Evolutionary conservation across 192 early-diverging fungal genomes (phyloP).

Genomic region (Geranomyces variabilis): DNA sequence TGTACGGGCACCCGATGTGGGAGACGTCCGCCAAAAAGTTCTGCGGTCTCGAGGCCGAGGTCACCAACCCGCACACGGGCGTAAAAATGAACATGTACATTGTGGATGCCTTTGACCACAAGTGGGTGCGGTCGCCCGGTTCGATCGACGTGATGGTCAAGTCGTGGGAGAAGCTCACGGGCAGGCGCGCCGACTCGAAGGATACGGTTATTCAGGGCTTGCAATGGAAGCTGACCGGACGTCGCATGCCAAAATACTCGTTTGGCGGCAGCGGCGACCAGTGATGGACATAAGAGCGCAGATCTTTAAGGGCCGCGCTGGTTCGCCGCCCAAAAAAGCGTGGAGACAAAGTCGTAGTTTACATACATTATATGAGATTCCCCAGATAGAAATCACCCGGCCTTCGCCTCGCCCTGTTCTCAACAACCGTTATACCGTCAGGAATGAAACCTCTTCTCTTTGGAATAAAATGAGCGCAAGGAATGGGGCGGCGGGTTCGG

Average conservation of each 20-base stretch:
- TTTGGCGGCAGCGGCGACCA: conserved; percentile 27
- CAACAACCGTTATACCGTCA: too few species aligned
- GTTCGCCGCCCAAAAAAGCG: too few species aligned
- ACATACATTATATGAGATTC: too few species aligned
- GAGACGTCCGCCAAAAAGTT: neutral
- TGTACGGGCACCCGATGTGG: conserved; percentile 15
- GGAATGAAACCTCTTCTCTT: too few species aligned
- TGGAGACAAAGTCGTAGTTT: too few species aligned
- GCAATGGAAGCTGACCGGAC: conserved; percentile 32
- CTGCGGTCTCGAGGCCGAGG: conserved; percentile 35
- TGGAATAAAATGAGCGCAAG: too few species aligned
- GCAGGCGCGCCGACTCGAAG: conserved; percentile 8
- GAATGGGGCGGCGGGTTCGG: too few species aligned
- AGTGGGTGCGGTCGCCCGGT: conserved; percentile 22
- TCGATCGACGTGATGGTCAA: conserved; percentile 27
- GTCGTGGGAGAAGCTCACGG: conserved; percentile 23
- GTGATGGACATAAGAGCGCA: neutral
- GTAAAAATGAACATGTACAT: conserved; percentile 22
- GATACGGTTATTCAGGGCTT: conserved; percentile 14
- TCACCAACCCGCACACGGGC: conserved; percentile 19
- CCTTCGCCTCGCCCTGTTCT: too few species aligned
- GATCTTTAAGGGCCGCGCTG: too few species aligned
- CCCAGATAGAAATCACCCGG: too few species aligned
- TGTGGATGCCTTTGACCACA: conserved; percentile 29
- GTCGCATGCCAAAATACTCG: conserved; percentile 12